These are phyloP conservation scores for Paxillus involutus DNA, from an alignment of 768 basidiomycete species.

Conservation along the genomic window DNA sequence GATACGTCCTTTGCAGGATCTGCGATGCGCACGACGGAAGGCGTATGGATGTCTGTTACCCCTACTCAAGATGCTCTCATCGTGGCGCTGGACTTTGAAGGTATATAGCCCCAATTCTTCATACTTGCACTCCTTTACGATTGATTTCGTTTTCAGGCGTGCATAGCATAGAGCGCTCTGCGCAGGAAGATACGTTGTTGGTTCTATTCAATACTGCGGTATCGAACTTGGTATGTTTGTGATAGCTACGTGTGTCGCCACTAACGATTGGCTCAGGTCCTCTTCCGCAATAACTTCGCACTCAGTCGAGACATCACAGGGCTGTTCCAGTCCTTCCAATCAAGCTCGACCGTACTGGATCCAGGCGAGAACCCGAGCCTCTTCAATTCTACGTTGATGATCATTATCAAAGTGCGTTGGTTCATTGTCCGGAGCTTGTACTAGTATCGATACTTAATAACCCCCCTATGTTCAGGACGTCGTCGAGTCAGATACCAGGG, in stretches of 20 bases:
- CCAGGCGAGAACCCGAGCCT: slow-evolving; percentile 52
- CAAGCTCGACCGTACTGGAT: slow-evolving; percentile 49
- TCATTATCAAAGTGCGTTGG: slow-evolving; percentile 52
- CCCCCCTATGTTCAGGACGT: slow-evolving; percentile 43
- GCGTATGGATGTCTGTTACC: no score
- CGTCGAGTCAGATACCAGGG: slow-evolving; percentile 51
- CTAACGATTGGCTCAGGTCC: slow-evolving; percentile 35
- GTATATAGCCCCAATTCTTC: no score
- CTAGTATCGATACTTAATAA: slow-evolving; percentile 2
- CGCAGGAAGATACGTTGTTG: slow-evolving; percentile 62
- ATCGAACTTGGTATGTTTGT: slow-evolving; percentile 53
- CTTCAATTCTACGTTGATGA: slow-evolving; percentile 52
- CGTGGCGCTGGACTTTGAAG: no score
- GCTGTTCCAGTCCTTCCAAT: slow-evolving; percentile 56
- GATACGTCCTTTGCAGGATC: no score
- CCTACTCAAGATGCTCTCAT: no score
- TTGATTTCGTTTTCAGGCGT: slow-evolving; percentile 52
- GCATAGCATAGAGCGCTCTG: slow-evolving; percentile 61
- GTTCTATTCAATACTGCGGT: slow-evolving; percentile 67
- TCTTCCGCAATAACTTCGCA: slow-evolving; percentile 61
- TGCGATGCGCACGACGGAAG: no score
- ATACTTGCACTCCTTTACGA: no score
- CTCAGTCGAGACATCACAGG: slow-evolving; percentile 53
- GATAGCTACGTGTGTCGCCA: background rate
- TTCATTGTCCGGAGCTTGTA: background rate